Evolutionary conservation across 2,329 filamentous ascomycete species (phyloP), one percentile per base, ranked within the genome.

Genomic region (Apiospora pterosperma): DNA sequence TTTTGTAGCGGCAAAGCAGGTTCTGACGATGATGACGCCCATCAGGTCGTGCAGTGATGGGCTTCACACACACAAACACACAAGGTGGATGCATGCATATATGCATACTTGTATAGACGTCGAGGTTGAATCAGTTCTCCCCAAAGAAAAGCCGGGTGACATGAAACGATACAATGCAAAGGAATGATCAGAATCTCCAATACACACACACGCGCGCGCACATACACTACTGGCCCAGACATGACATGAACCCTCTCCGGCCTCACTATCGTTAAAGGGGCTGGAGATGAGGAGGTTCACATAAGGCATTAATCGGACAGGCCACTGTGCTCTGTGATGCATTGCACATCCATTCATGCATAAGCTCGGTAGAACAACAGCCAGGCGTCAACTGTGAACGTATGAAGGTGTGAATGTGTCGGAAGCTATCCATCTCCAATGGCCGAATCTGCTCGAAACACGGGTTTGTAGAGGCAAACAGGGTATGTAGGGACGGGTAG

Each of bases 11-110:
- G 16, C 48, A 55, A 55, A 55, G 48, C 28, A 55, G 48, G 25
- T 63, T 61, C 61, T 63, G 61, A 65, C 58, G 52, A 60, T 60
- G 36, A 42, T 41, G 31, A 52, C 34, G 21, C 11, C 36, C 34
- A 61, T 38, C 52, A 66, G 64, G 64, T 66, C 39, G 64, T 66
- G 64, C 64, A 66, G 62, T 66, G 62, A 66, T 58, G 61, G 59
- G 28, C 44, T 52, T 52, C 44, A 52, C 14, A 52, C 25, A 52
- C 44, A 19, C 44, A 38, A 3, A 12, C 8, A 38, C 12, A 39
- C 10, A 31, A 55, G 48, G 48, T 34, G 8, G 28, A 55, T 55
- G 48, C 52, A 55, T 55, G 48, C 52, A 28, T 36, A 25, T 39
- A 52, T 31, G 55, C 52, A 63, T 63, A 63, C 52, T 62, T 48